Conservation (phyloP, 768 basidiomycete genomes). For the Leucocoprinus birnbaumii region DNA sequence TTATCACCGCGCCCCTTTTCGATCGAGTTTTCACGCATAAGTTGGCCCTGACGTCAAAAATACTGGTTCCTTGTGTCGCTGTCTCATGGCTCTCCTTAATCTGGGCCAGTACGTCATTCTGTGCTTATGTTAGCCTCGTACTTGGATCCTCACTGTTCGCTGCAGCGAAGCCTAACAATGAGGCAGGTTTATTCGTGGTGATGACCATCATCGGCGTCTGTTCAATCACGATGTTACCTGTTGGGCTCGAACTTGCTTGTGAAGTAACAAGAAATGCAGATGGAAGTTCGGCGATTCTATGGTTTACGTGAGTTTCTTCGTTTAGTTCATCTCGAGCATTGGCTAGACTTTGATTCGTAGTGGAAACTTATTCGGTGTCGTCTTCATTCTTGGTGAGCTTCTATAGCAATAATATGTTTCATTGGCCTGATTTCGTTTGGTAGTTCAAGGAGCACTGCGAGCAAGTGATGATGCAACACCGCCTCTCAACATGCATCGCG, state of each 20-base stretch:
- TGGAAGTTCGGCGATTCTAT: slow-evolving; percentile 70
- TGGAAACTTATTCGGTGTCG: slow-evolving; percentile 61
- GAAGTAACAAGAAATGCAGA: slow-evolving; percentile 82
- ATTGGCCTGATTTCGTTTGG: neutral
- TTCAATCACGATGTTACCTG: slow-evolving; percentile 69
- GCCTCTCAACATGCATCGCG: slow-evolving; percentile 69
- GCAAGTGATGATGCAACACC: slow-evolving; percentile 57
- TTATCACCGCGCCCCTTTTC: slow-evolving; percentile 69
- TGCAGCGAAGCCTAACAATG: slow-evolving; percentile 61
- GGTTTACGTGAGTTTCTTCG: slow-evolving; percentile 57
- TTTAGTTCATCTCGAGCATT: slow-evolving; percentile 4
- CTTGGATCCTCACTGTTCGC: neutral
- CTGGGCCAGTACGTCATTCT: slow-evolving; percentile 62
- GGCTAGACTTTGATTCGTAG: slow-evolving; percentile 26
- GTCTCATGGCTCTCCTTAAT: slow-evolving; percentile 70
- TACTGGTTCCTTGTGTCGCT: slow-evolving; percentile 60
- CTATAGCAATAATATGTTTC: neutral
- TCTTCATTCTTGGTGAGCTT: slow-evolving; percentile 58
- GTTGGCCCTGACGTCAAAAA: slow-evolving; percentile 56
- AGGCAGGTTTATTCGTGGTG: slow-evolving; percentile 58
- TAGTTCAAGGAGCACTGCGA: slow-evolving; percentile 69
- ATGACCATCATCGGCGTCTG: slow-evolving; percentile 66
- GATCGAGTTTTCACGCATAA: slow-evolving; percentile 81
- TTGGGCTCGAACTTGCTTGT: slow-evolving; percentile 73
- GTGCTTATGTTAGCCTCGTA: too few species aligned